Percentiles rank a stretch among this genome's conserved stretches.
Conservation (phyloP, 2,329 filamentous ascomycete genomes). For the Shiraia sp. region DNA sequence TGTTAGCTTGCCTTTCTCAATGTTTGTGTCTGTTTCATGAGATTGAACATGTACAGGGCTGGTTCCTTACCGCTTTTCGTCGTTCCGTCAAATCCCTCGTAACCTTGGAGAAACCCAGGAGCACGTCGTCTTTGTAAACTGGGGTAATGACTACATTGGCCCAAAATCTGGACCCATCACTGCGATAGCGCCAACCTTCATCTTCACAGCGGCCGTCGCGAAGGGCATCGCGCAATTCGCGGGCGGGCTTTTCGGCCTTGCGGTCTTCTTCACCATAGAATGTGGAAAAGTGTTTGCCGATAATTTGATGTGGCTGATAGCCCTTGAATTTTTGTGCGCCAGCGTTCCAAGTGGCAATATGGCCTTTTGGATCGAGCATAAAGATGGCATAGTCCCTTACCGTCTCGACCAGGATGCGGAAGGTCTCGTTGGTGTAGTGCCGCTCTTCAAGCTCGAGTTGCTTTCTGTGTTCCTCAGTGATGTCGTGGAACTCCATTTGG, state of each 20-base stretch:
- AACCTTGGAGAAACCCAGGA: conserved; percentile 63
- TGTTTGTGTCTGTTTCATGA: too few species aligned
- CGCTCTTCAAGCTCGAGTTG: conserved; percentile 47
- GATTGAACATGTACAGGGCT: too few species aligned
- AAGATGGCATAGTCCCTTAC: conserved; percentile 68
- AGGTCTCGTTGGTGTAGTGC: conserved; percentile 56
- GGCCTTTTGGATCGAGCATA: conserved; percentile 60
- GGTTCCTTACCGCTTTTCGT: conserved; percentile 46
- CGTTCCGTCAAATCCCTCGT: conserved; percentile 62
- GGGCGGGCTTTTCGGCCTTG: conserved; percentile 53
- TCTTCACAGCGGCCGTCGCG: conserved; percentile 62
- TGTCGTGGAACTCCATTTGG: conserved; percentile 48
- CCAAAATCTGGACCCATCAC: conserved; percentile 63
- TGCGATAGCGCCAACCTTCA: conserved; percentile 63
- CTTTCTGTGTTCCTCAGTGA: conserved; percentile 39
- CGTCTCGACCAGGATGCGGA: conserved; percentile 64
- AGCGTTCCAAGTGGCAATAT: conserved; percentile 62
- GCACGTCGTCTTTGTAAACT: conserved; percentile 56
- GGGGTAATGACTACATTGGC: conserved; percentile 64
- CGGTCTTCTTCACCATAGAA: conserved; percentile 61
- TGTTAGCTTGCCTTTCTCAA: too few species aligned
- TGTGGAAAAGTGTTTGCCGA: conserved; percentile 62
- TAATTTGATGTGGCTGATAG: conserved; percentile 57
- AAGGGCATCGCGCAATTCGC: conserved; percentile 57
- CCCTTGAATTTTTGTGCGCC: conserved; percentile 62